These are phyloP conservation scores for Bryoerythrophyllum caledonicum DNA, from an alignment of 225 moss, liverwort and hornwort species.

Conservation along the genomic window DNA sequence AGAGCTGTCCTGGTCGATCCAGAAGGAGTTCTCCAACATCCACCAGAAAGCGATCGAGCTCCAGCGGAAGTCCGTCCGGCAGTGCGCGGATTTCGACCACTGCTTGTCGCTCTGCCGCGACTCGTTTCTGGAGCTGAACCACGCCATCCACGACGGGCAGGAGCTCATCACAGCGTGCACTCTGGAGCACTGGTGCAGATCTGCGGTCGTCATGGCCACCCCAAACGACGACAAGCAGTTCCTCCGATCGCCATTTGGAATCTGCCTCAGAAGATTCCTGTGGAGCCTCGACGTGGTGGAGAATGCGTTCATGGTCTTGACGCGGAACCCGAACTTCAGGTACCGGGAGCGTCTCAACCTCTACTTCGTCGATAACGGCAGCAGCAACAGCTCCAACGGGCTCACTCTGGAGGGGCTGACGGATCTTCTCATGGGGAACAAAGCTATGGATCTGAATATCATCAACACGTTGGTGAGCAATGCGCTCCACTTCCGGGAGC, in stretches of 20 bases:
- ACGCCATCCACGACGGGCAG: conserved; percentile 50
- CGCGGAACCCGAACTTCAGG: conserved; percentile 49
- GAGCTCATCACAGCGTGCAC: conserved; percentile 48
- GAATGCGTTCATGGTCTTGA: conserved; percentile 53
- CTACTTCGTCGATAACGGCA: conserved; percentile 44
- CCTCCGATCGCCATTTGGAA: conserved; percentile 33
- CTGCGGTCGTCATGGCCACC: conserved; percentile 31
- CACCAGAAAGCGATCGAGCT: conserved; percentile 47
- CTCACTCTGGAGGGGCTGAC: conserved; percentile 45
- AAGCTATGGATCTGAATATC: conserved; percentile 37
- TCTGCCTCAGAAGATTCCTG: conserved; percentile 42
- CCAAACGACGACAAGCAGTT: conserved; percentile 24
- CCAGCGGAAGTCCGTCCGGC: conserved; percentile 40
- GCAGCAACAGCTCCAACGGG: neutral
- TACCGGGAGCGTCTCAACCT: conserved; percentile 52
- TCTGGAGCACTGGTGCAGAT: conserved; percentile 43
- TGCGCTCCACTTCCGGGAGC: conserved; percentile 47
- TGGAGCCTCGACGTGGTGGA: conserved; percentile 58
- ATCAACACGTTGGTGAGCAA: conserved; percentile 37
- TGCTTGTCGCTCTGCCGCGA: conserved; percentile 51
- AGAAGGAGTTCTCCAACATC: conserved; percentile 51
- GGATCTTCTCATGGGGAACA: conserved; percentile 45
- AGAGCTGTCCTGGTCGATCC: conserved; percentile 46
- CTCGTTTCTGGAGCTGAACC: conserved; percentile 48
- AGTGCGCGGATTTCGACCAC: conserved; percentile 55